Percentiles rank a stretch among this genome's conserved stretches.
These are phyloP conservation scores for Populus tremula DNA, from an alignment of 345 rosid genomes.

Conservation along the genomic window DNA sequence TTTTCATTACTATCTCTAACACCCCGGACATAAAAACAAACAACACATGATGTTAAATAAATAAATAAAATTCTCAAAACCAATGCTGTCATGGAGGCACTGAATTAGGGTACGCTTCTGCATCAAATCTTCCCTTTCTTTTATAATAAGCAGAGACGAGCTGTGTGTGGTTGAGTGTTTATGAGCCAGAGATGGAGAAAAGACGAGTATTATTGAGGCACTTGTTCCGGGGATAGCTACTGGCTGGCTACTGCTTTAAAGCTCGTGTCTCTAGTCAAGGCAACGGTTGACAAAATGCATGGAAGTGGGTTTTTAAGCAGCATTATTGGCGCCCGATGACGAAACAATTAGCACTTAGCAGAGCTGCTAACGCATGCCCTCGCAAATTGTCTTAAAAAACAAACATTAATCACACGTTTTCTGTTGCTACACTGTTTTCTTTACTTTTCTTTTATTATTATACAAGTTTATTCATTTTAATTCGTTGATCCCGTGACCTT, in stretches of 20 bases:
- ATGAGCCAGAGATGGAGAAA: background rate
- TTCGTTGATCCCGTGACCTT: background rate
- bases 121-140: background rate
- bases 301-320: background rate
- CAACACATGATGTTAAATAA: no score
- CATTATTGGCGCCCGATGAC: no score
- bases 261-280: background rate
- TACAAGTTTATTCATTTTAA: no score
- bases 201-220: background rate
- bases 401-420: background rate
- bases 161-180: background rate
- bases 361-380: background rate
- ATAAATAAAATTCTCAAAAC: no score
- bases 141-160: background rate
- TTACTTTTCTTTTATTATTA: no score
- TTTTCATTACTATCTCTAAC: fast-evolving
- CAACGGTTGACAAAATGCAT: background rate
- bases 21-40: no score
- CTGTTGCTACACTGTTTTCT: no score
- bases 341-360: background rate
- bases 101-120: no score
- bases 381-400: background rate
- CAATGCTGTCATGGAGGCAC: no score
- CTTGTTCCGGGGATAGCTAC: background rate
- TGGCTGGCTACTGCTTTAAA: background rate